Evolutionary conservation across 208 protist genomes (phyloP).

Genomic region (Phytomonas sp.): DNA sequence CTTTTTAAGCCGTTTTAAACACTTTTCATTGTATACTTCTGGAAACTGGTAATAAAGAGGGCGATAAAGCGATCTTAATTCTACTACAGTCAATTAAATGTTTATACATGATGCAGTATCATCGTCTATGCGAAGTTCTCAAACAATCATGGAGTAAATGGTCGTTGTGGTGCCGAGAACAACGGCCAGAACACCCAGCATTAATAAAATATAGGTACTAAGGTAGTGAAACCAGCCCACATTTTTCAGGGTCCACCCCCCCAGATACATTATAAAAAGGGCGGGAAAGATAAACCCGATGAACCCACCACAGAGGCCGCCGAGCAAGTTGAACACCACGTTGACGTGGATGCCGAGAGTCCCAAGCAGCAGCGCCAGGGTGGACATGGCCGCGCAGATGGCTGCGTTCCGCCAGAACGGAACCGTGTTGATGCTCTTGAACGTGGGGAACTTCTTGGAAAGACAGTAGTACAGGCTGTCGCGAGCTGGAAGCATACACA

Average conservation of each 20-base stretch:
- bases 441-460: slow-evolving; percentile 30
- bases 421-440: slow-evolving; percentile 34
- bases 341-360: slow-evolving; percentile 64
- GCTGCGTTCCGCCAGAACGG: slow-evolving; percentile 47
- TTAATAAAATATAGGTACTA: slow-evolving; percentile 63
- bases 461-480: slow-evolving; percentile 69
- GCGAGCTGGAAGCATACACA: slow-evolving; percentile 64
- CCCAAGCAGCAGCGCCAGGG: slow-evolving; percentile 61
- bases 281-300: slow-evolving; percentile 82
- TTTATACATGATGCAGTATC: neutral
- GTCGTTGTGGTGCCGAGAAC: slow-evolving; percentile 57
- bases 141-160: slow-evolving; percentile 41
- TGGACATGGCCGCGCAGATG: slow-evolving; percentile 47
- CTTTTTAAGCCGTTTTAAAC: slow-evolving; percentile 4
- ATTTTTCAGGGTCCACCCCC: slow-evolving; percentile 34
- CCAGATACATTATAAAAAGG: slow-evolving; percentile 76
- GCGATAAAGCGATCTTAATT: neutral
- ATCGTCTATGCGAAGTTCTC: neutral
- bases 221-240: slow-evolving; percentile 69
- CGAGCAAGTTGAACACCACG: slow-evolving; percentile 74
- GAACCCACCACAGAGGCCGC: slow-evolving; percentile 64
- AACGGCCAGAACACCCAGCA: slow-evolving; percentile 56
- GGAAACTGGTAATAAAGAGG: slow-evolving; percentile 2
- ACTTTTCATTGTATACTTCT: neutral
- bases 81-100: neutral